Percentiles rank a stretch among this genome's conserved stretches.
Conservation (phyloP, 2,329 filamentous ascomycete species). For the Neurospora crassa region DNA sequence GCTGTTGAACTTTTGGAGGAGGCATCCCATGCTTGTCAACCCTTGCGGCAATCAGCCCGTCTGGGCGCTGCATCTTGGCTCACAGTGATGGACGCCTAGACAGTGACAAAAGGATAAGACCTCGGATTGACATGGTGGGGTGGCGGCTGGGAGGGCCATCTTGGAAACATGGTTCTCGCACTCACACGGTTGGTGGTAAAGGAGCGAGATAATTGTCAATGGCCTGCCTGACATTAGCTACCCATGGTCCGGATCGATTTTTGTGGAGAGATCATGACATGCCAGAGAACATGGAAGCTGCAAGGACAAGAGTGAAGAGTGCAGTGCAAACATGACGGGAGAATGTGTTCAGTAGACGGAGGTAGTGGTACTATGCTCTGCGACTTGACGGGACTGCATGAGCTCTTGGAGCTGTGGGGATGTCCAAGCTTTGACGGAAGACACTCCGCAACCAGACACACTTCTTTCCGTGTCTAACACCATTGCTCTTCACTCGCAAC, state of each 20-base stretch:
- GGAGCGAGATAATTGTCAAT: neutral
- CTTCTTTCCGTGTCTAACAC: neutral
- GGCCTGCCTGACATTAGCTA: neutral
- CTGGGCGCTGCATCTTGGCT: neutral
- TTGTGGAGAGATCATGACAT: neutral
- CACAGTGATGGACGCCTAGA: neutral
- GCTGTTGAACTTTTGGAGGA: neutral
- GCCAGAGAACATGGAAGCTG: neutral
- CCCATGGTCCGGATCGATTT: neutral
- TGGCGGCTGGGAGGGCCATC: neutral
- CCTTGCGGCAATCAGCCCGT: neutral
- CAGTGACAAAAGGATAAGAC: neutral
- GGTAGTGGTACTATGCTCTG: neutral
- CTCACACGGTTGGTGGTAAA: neutral
- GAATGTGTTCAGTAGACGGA: neutral
- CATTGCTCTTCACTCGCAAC: neutral
- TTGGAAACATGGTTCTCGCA: neutral
- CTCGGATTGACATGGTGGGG: neutral
- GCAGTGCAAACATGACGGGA: neutral
- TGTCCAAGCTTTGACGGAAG: neutral
- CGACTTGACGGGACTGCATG: neutral
- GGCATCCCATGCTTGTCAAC: neutral
- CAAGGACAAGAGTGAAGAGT: neutral
- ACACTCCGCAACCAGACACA: neutral
- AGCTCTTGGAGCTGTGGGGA: neutral